Conservation (phyloP, 352 stramenopile species). For the Pythium aquatile region DNA sequence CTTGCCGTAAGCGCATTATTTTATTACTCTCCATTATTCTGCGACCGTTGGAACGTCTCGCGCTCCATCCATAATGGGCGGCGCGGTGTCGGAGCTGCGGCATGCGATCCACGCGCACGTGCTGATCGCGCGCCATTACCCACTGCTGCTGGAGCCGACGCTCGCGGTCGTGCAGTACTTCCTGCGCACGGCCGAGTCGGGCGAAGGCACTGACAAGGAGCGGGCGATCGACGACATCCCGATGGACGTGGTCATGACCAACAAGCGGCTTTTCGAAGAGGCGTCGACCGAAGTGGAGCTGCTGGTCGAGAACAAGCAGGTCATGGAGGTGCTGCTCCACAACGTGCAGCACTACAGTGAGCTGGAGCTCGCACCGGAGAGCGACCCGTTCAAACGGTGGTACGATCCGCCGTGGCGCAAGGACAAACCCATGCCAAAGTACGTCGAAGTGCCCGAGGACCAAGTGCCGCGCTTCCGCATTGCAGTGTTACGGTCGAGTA, state of each 20-base stretch:
- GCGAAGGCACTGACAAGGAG: constrained; percentile 56
- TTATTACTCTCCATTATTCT: no score
- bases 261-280: constrained; percentile 58
- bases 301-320: constrained; percentile 49
- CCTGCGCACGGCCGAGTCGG: constrained; percentile 55
- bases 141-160: constrained; percentile 56
- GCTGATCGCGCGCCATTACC: constrained; percentile 54
- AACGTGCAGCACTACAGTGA: constrained; percentile 37
- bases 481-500: constrained; percentile 44
- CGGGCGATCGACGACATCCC: constrained; percentile 51
- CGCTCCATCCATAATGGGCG: constrained; percentile 41
- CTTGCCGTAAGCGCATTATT: no score
- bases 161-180: constrained; percentile 66
- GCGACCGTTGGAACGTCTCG: no score
- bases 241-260: constrained; percentile 48
- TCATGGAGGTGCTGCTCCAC: constrained; percentile 48
- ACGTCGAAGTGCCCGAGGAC: constrained; percentile 39
- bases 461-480: constrained; percentile 54
- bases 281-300: constrained; percentile 73
- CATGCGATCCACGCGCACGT: constrained; percentile 66
- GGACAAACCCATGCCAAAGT: constrained; percentile 43
- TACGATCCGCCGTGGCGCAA: constrained; percentile 60
- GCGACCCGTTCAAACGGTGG: constrained; percentile 50
- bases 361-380: constrained; percentile 50
- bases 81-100: constrained; percentile 64